phyloP scores from a whole-genome alignment of 2,329 filamentous ascomycete genomes.

The Celoporthe dispersa region DNA sequence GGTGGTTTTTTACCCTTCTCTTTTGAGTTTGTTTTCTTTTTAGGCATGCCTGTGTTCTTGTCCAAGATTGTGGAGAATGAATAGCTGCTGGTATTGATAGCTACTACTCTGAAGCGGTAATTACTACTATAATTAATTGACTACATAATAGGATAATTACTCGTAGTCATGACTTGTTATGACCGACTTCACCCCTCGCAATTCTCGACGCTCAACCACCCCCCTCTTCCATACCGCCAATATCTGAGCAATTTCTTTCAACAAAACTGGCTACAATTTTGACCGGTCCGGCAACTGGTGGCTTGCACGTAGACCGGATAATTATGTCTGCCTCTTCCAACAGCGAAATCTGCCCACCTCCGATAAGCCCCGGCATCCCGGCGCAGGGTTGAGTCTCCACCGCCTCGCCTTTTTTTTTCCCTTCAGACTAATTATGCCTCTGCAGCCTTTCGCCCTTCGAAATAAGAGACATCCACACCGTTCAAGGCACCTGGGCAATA shows the following conservation, averaged over 20 bases:
- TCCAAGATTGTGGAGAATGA: neutral
- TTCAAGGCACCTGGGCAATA: neutral
- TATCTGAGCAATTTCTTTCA: neutral
- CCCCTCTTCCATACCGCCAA: neutral
- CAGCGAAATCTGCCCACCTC: slow-evolving; percentile 7
- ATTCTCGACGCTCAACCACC: neutral
- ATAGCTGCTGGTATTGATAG: neutral
- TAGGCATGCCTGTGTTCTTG: too few relatives aligned
- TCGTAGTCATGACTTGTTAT: neutral
- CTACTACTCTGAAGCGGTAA: neutral
- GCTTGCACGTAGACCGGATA: neutral
- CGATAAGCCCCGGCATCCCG: slow-evolving; percentile 23
- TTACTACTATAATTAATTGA: neutral
- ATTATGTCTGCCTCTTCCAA: neutral
- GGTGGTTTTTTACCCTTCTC: too few relatives aligned
- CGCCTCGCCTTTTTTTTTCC: neutral
- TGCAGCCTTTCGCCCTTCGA: neutral
- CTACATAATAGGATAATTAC: neutral
- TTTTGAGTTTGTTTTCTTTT: too few relatives aligned
- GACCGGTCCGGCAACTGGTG: neutral
- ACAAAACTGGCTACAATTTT: neutral
- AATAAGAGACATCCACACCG: neutral
- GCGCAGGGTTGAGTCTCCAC: neutral
- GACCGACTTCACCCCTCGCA: neutral
- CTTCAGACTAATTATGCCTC: neutral